Conservation (phyloP, 495 filamentous ascomycete species). For the Mycothermus thermophilus region DNA sequence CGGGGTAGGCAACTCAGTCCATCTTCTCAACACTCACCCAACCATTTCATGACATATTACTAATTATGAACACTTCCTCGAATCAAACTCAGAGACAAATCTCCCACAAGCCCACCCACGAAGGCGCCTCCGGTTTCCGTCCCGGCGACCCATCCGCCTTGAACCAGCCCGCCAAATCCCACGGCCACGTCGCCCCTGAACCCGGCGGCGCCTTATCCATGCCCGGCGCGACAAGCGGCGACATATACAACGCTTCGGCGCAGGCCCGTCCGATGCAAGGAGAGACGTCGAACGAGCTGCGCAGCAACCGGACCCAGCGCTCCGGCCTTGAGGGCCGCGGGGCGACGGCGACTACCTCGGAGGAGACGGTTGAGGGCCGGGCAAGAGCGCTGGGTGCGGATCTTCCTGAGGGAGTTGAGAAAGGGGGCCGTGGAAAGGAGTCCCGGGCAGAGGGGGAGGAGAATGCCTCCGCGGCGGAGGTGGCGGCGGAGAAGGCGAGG, state of each 20-base stretch:
- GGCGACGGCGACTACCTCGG: slow-evolving; percentile 11
- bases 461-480: slow-evolving; percentile 32
- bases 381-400: slow-evolving; percentile 12
- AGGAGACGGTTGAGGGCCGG: slow-evolving; percentile 23
- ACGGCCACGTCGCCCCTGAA: too few species aligned
- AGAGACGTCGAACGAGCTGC: slow-evolving; percentile 43
- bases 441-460: slow-evolving; percentile 20
- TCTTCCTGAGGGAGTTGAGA: slow-evolving; percentile 6
- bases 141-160: too few species aligned
- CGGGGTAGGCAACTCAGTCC: too few species aligned
- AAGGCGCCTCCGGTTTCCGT: too few species aligned
- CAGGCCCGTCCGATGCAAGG: slow-evolving; percentile 49
- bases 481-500: slow-evolving; percentile 34
- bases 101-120: too few species aligned
- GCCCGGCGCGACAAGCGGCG: slow-evolving; percentile 46
- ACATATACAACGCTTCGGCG: slow-evolving; percentile 45
- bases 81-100: too few species aligned
- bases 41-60: too few species aligned
- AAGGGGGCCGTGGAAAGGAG: neutral
- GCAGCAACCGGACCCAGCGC: slow-evolving; percentile 37
- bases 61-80: too few species aligned
- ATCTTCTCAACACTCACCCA: too few species aligned
- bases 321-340: slow-evolving; percentile 43
- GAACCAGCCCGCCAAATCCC: too few species aligned
- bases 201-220: too few species aligned